Evolutionary conservation across 768 basidiomycete species (phyloP).

Genomic region (Suillus subalutaceus): DNA sequence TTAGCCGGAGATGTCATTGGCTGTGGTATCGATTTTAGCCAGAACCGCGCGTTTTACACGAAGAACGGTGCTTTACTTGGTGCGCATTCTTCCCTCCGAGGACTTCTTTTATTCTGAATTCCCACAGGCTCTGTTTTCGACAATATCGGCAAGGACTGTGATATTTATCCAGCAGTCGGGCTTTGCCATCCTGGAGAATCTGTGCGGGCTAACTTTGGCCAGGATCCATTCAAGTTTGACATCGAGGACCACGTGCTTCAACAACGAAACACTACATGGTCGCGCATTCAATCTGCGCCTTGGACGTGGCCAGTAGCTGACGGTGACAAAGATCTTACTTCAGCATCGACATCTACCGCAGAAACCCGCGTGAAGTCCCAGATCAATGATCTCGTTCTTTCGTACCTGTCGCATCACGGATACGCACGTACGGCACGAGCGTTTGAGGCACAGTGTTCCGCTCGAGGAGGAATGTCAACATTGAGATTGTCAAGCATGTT

Average conservation of each 20-base stretch:
- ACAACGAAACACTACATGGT: conserved; percentile 67
- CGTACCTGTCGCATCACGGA: conserved; percentile 85
- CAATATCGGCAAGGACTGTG: conserved; percentile 63
- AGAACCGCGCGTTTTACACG: conserved; percentile 82
- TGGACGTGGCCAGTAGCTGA: conserved; percentile 45
- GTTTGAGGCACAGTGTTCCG: conserved; percentile 55
- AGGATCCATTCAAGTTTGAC: conserved; percentile 84
- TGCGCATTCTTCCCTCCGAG: conserved; percentile 27
- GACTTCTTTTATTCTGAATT: conserved; percentile 10
- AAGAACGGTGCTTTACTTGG: conserved; percentile 81
- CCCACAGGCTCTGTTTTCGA: conserved; percentile 68
- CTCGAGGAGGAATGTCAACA: conserved; percentile 23
- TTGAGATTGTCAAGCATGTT: background rate
- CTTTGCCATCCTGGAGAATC: conserved; percentile 79
- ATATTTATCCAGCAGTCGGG: conserved; percentile 87
- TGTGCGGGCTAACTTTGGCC: conserved; percentile 87
- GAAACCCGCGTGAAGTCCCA: conserved; percentile 59
- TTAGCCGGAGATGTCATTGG: conserved; percentile 87
- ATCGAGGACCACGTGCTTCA: conserved; percentile 86
- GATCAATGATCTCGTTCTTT: conserved; percentile 72
- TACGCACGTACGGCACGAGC: conserved; percentile 72
- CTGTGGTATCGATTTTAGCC: conserved; percentile 90
- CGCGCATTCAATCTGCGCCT: conserved; percentile 60
- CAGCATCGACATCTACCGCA: conserved; percentile 19
- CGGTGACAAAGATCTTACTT: conserved; percentile 17